Percentiles rank a stretch among this genome's conserved stretches.
Evolutionary conservation across 78 protist species (phyloP).

Genomic region (Mantamonas sphyraenae): DNA sequence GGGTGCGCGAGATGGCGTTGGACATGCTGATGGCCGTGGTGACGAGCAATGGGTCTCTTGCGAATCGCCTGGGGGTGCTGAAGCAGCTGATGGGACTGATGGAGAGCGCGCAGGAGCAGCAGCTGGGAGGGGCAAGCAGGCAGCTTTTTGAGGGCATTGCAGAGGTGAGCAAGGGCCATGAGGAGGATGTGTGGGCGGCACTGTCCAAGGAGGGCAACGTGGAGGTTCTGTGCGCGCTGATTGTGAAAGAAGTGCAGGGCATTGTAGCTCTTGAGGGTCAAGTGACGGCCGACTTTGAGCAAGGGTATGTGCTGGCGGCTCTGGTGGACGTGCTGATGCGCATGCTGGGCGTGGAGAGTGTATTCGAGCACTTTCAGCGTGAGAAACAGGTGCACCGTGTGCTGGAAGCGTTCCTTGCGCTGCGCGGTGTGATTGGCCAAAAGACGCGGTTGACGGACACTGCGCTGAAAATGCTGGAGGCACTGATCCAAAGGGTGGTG

Average conservation of each 20-base stretch:
- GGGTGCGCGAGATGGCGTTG: no score
- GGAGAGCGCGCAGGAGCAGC: not conserved
- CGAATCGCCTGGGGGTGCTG: no score
- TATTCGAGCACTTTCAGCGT: slow-evolving; percentile 24
- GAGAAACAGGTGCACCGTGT: slow-evolving; percentile 23
- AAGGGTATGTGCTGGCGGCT: slow-evolving; percentile 39
- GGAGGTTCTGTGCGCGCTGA: slow-evolving; percentile 12
- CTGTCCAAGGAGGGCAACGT: not conserved
- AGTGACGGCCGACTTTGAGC: slow-evolving; percentile 12
- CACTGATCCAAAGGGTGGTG: not conserved
- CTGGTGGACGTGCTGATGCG: slow-evolving; percentile 18
- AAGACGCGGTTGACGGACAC: slow-evolving; percentile 65
- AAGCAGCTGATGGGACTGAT: no score
- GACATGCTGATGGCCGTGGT: not conserved
- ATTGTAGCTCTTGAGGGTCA: slow-evolving; percentile 21
- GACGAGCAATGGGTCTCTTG: no score
- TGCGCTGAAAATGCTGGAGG: not conserved
- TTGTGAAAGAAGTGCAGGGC: slow-evolving; percentile 29
- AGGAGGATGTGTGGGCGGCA: not conserved
- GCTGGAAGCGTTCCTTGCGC: slow-evolving; percentile 47
- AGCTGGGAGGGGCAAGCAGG: not conserved
- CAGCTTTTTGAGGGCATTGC: no score
- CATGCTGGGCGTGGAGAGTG: slow-evolving; percentile 28
- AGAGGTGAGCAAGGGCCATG: not conserved
- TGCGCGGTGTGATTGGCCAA: slow-evolving; percentile 65